Conservation (phyloP, 2,329 filamentous ascomycete genomes). For the Stemphylium beticola region DNA sequence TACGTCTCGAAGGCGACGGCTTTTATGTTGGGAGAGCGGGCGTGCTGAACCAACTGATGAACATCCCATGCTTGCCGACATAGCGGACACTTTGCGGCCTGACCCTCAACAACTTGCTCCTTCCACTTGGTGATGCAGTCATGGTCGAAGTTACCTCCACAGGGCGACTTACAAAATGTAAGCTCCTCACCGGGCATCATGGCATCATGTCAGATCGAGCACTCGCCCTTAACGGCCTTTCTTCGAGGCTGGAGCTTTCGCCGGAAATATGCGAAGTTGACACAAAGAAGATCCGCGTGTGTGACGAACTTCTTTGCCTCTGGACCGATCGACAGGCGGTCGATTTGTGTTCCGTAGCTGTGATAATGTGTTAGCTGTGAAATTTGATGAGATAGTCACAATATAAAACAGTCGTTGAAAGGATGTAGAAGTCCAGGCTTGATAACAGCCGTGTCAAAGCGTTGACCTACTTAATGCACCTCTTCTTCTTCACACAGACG, state of each 20-base stretch:
- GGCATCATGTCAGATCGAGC: background rate
- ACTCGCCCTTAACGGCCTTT: background rate
- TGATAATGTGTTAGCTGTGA: background rate
- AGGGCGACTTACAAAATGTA: background rate
- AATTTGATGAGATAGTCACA: background rate
- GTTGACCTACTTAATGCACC: too few relatives aligned
- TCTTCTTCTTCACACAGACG: too few relatives aligned
- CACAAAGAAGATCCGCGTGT: constrained; percentile 1
- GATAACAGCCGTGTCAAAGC: too few relatives aligned
- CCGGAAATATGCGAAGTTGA: background rate
- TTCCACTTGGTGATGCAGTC: background rate
- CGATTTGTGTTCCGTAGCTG: background rate
- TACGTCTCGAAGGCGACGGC: background rate
- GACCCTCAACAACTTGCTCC: background rate
- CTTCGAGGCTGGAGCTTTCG: background rate
- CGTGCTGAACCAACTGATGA: background rate
- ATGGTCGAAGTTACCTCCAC: background rate
- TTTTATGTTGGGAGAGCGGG: background rate
- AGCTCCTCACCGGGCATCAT: background rate
- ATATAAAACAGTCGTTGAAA: too few relatives aligned
- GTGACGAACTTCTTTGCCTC: background rate
- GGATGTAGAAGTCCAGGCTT: too few relatives aligned
- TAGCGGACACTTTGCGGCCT: background rate
- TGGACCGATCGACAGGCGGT: background rate
- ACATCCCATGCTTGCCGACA: background rate